phyloP scores from a whole-genome alignment of 768 basidiomycete genomes.

The Pisolithus marmoratus region DNA sequence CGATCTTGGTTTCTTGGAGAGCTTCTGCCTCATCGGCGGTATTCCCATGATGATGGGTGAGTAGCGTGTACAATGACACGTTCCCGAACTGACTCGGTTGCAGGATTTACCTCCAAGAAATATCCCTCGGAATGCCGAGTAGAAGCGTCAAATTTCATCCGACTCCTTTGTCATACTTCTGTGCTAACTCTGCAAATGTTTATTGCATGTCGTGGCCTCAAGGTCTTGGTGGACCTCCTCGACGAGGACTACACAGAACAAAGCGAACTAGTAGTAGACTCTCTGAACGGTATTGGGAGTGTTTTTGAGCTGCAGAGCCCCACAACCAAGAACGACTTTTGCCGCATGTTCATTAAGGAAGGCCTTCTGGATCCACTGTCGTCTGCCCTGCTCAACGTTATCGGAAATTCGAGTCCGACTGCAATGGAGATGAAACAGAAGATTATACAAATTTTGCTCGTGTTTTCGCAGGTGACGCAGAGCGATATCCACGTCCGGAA shows the following conservation, averaged over 20 bases:
- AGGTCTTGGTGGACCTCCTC: constrained; percentile 90
- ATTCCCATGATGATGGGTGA: constrained; percentile 93
- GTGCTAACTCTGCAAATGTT: constrained; percentile 97
- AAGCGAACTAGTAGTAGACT: constrained; percentile 85
- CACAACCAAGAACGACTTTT: constrained; percentile 97
- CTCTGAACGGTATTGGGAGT: constrained; percentile 88
- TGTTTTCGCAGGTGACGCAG: constrained; percentile 96
- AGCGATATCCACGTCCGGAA: constrained; percentile 91
- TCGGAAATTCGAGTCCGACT: constrained; percentile 61
- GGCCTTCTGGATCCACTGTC: constrained; percentile 91
- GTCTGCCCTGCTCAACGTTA: constrained; percentile 83
- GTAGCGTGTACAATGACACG: constrained; percentile 14
- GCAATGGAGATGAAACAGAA: constrained; percentile 78
- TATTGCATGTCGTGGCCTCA: constrained; percentile 93
- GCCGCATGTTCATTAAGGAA: constrained; percentile 96
- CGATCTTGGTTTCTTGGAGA: constrained; percentile 85
- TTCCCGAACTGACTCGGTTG: constrained; percentile 1
- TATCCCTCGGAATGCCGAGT: constrained; percentile 88
- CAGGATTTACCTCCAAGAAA: constrained; percentile 91
- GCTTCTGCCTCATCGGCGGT: constrained; percentile 91
- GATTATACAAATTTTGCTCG: constrained; percentile 81
- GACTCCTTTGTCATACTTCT: constrained; percentile 86
- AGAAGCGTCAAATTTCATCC: constrained; percentile 95
- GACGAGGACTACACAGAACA: constrained; percentile 96
- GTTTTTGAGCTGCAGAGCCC: constrained; percentile 96